Evolutionary conservation across 768 basidiomycete species (phyloP), one percentile per base, ranked within the genome.

Genomic region (Glaciozyma antarctica): DNA sequence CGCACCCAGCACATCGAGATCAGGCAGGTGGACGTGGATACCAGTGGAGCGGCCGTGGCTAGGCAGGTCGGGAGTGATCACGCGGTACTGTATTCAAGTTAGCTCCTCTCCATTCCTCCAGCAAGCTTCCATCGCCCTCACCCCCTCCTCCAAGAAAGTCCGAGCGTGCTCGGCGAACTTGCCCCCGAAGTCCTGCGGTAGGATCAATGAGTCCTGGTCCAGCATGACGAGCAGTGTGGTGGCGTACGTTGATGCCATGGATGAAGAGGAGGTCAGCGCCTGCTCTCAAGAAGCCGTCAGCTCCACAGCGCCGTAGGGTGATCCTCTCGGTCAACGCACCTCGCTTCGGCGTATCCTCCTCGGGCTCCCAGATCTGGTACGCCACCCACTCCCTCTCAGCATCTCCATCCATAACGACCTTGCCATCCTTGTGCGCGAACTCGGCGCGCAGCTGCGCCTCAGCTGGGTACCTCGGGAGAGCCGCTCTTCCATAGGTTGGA

Each of bases 341-440:
- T 15, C 60, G 60, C 1, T 22, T 13, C 22, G 28, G 55, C 22
- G 58, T 55, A 0, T 54, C 58, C 17, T 44, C 43, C 5, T 60
- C 55, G 13, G 66, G 57, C 41, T 71, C 72, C 70, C 72, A 71
- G 17, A 73, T 65, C 56, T 73, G 72, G 34, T 71, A 73, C 43
- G 58, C 30, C 16, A 71, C 66, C 67, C 69, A 73, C 26, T 73
- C 21, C 3, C 28, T 43, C 0, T 45, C n/a, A n/a, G n/a, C n/a
- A n/a, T n/a, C 47, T 17, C 41, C 57, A 8, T 59, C 53, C 21
- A 64, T 17, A 34, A 38, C 22, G 4, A 66, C 63, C 49, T 57
- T 58, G 6, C 69, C 68, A 21, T 69, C 68, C 16, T 64, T 60
- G 13, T 30, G 19, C 4, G 17, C n/a, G 54, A 64, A 63, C 6